Conservation (phyloP, 768 basidiomycete species). For the Termitomyces sp. region DNA sequence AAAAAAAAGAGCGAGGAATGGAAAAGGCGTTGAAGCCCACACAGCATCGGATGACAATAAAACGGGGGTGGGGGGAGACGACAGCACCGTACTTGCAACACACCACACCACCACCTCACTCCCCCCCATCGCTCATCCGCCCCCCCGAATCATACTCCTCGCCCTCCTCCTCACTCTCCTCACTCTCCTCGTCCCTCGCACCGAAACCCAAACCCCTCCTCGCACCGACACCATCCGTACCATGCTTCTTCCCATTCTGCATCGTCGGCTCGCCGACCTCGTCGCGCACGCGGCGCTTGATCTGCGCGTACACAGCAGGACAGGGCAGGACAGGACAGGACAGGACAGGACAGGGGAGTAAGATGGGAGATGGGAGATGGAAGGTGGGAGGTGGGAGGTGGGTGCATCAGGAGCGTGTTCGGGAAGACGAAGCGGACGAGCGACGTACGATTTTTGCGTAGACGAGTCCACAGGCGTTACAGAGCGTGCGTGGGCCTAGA, state of each 20-base stretch:
- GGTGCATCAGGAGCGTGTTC: not conserved
- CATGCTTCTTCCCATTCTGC: conserved; percentile 1
- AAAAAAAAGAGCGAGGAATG: too few species aligned
- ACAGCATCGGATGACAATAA: too few species aligned
- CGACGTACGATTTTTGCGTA: conserved; percentile 73
- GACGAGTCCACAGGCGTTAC: conserved; percentile 84
- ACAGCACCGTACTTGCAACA: too few species aligned
- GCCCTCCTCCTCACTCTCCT: conserved; percentile 14
- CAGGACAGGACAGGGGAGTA: not conserved
- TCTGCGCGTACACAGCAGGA: not conserved
- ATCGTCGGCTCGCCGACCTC: not conserved
- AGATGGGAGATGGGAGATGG: too few species aligned
- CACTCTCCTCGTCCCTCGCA: conserved; percentile 1
- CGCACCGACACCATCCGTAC: not conserved
- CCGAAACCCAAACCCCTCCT: not conserved
- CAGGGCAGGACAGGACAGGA: not conserved
- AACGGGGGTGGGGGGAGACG: too few species aligned
- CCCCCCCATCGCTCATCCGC: conserved; percentile 1
- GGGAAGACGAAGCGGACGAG: not conserved
- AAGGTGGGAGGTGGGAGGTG: not conserved
- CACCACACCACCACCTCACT: not conserved
- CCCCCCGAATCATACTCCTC: conserved; percentile 11
- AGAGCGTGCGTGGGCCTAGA: conserved; percentile 81
- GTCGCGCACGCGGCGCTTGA: conserved; percentile 20
- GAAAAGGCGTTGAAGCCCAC: too few species aligned